These are phyloP conservation scores for Trametes versicolor DNA, from an alignment of 1,284 basidiomycete species.

Conservation along the genomic window DNA sequence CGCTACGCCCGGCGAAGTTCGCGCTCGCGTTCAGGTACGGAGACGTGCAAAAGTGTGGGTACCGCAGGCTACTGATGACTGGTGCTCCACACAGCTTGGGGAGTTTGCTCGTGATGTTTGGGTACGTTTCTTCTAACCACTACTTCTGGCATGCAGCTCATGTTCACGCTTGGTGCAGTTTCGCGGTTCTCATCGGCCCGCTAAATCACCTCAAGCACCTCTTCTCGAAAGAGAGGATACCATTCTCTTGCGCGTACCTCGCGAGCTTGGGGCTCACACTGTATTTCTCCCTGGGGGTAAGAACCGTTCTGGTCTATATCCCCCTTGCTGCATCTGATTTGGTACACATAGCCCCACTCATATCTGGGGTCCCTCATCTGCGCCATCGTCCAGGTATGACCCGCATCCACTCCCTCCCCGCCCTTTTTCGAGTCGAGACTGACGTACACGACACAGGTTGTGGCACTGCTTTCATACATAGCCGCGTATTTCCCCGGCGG, in stretches of 20 bases:
- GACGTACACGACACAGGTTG: constrained; percentile 57
- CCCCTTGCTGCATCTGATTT: not conserved
- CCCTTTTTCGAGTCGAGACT: not conserved
- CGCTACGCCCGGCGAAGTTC: constrained; percentile 88
- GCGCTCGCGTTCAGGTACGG: constrained; percentile 86
- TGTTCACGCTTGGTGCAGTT: constrained; percentile 53
- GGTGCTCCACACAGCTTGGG: constrained; percentile 64
- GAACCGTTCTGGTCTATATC: constrained; percentile 37
- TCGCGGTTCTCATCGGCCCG: constrained; percentile 87
- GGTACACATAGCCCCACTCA: constrained; percentile 68
- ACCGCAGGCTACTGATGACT: not conserved
- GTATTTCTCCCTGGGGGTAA: constrained; percentile 88
- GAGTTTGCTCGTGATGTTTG: constrained; percentile 88
- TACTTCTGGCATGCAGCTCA: not conserved
- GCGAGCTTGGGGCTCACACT: constrained; percentile 84
- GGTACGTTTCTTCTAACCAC: constrained; percentile 56
- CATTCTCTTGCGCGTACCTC: constrained; percentile 90
- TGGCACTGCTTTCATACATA: constrained; percentile 87
- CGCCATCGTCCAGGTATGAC: constrained; percentile 75
- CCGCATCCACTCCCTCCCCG: not conserved
- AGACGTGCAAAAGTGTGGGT: not conserved
- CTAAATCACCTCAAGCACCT: constrained; percentile 93
- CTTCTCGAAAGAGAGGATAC: constrained; percentile 84
- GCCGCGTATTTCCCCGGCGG: constrained; percentile 94
- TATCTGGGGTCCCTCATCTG: constrained; percentile 87